Percentiles rank a stretch among this genome's conserved stretches.
Conservation (phyloP, 2,329 filamentous ascomycete genomes). For the Botrytis fabae region DNA sequence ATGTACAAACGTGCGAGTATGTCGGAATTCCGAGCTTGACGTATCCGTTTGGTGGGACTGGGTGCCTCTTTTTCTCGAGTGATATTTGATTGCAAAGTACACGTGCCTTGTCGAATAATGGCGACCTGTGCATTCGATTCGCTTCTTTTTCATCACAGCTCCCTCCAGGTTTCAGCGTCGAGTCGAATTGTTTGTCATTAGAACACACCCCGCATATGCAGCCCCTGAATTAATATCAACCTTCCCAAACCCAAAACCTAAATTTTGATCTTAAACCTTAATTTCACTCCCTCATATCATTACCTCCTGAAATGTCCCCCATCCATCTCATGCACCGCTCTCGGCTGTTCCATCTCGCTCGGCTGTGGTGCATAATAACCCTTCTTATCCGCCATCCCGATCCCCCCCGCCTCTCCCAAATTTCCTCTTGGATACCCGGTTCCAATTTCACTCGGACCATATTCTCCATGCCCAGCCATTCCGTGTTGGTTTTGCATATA, state of each 20-base stretch:
- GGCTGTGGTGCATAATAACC: background rate
- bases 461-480: background rate
- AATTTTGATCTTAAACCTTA: background rate
- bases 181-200: background rate
- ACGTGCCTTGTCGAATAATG: background rate
- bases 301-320: background rate
- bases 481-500: background rate
- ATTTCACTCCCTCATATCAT: background rate
- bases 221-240: background rate
- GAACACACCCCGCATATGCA: background rate
- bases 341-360: constrained; percentile 6
- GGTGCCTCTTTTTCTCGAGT: background rate
- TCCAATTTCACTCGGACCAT: background rate
- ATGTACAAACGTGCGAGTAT: background rate
- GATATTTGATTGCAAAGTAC: background rate
- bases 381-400: background rate
- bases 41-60: background rate
- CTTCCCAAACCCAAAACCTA: background rate
- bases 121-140: background rate
- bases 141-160: no score
- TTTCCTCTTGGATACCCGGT: background rate
- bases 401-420: background rate
- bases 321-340: constrained; percentile 3
- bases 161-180: background rate
- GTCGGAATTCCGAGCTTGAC: background rate